Conservation (phyloP, 2,329 filamentous ascomycete species). For the Onygena corvina region DNA sequence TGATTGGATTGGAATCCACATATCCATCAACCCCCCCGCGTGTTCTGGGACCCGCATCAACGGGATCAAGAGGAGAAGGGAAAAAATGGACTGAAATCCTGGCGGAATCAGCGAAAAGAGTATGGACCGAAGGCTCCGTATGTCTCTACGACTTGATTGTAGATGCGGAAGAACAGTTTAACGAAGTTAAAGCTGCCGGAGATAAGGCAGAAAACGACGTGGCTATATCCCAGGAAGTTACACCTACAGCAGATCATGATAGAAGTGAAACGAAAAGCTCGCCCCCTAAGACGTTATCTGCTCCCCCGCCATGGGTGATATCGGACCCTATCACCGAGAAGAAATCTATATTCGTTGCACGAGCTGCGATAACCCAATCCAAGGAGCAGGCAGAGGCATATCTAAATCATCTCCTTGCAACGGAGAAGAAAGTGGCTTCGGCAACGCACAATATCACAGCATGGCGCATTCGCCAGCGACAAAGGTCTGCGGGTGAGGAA, state of each 20-base stretch:
- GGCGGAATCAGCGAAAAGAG: slow-evolving; percentile 51
- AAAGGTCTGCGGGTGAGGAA: slow-evolving; percentile 10
- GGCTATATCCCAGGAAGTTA: neutral
- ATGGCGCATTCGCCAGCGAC: slow-evolving; percentile 59
- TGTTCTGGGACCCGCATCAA: slow-evolving; percentile 67
- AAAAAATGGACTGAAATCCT: slow-evolving; percentile 58
- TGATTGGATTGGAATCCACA: slow-evolving; percentile 53
- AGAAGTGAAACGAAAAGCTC: slow-evolving; percentile 10
- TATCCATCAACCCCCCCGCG: slow-evolving; percentile 67
- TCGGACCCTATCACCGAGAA: slow-evolving; percentile 66
- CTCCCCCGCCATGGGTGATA: slow-evolving; percentile 54
- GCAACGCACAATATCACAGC: slow-evolving; percentile 95
- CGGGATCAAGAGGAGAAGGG: slow-evolving; percentile 62
- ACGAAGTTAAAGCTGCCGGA: slow-evolving; percentile 40
- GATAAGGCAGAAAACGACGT: neutral
- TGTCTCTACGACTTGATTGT: slow-evolving; percentile 90
- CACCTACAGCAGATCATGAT: slow-evolving; percentile 19
- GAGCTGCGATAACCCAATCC: slow-evolving; percentile 57
- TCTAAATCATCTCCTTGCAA: slow-evolving; percentile 62
- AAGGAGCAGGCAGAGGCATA: slow-evolving; percentile 58
- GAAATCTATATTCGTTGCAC: slow-evolving; percentile 78
- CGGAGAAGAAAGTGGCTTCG: slow-evolving; percentile 69
- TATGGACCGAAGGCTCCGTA: slow-evolving; percentile 62
- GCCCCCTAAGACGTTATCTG: slow-evolving; percentile 7
- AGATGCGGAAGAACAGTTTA: slow-evolving; percentile 38